Percentiles rank a stretch among this genome's conserved stretches.
Conservation (phyloP, 2,329 filamentous ascomycete species). For the Cryphonectria japonica region DNA sequence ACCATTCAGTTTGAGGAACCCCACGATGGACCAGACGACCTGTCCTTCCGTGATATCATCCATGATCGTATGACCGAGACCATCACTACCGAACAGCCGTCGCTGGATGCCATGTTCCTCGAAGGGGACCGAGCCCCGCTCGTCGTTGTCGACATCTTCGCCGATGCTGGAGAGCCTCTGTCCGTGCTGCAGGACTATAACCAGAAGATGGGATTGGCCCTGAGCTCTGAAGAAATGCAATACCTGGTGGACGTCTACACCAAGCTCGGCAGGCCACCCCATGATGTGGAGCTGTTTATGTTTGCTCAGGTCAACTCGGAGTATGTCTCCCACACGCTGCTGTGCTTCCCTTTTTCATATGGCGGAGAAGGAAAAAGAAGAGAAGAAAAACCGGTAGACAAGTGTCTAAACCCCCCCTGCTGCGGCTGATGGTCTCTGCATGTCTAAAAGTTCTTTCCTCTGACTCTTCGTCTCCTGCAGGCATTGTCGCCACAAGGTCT, state of each 20-base stretch:
- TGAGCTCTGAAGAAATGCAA: conserved; percentile 88
- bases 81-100: conserved; percentile 68
- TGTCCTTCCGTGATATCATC: conserved; percentile 70
- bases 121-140: conserved; percentile 66
- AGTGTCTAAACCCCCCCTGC: conserved; percentile 15
- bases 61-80: conserved; percentile 97
- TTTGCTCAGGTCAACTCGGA: conserved; percentile 99
- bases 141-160: conserved; percentile 75
- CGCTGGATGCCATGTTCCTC: conserved; percentile 77
- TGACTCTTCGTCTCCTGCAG: conserved; percentile 61
- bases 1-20: conserved; percentile 64
- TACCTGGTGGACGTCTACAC: conserved; percentile 89
- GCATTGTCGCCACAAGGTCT: conserved; percentile 66
- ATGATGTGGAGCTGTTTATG: conserved; percentile 98
- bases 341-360: conserved; percentile 7
- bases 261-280: conserved; percentile 67
- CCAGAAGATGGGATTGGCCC: conserved; percentile 77
- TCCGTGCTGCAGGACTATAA: conserved; percentile 83
- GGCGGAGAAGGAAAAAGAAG: neutral
- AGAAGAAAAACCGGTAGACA: conserved; percentile 12
- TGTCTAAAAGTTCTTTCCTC: conserved; percentile 72
- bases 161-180: conserved; percentile 65
- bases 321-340: conserved; percentile 52
- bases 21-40: conserved; percentile 51
- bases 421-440: conserved; percentile 59